Evolutionary conservation across 495 filamentous ascomycete species (phyloP).

Genomic region (Corynascus novoguineensis): DNA sequence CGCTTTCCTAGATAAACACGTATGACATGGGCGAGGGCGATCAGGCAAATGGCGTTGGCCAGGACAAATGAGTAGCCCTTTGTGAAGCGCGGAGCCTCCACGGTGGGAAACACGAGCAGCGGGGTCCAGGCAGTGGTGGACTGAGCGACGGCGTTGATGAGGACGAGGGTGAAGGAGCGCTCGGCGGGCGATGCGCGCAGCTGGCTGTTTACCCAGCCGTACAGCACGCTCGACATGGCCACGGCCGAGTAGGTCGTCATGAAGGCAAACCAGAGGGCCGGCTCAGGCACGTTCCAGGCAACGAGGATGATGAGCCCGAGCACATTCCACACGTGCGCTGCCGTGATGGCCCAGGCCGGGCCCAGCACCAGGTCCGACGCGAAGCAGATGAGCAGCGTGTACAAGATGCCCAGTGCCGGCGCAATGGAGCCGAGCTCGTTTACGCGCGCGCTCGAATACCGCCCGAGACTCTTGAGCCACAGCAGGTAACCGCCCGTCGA

Average conservation of each 20-base stretch:
- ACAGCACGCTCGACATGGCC: conserved; percentile 32
- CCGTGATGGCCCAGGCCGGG: conserved; percentile 36
- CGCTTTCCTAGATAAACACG: conserved; percentile 24
- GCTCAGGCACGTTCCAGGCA: conserved; percentile 44
- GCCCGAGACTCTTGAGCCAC: conserved; percentile 33
- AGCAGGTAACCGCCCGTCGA: conserved; percentile 38
- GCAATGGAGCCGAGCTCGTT: conserved; percentile 32
- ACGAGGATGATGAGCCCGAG: conserved; percentile 31
- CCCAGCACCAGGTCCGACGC: conserved; percentile 39
- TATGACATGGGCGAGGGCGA: conserved; percentile 35
- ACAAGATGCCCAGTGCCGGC: conserved; percentile 42
- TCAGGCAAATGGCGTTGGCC: conserved; percentile 42
- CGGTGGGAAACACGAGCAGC: conserved; percentile 38
- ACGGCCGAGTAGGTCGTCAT: conserved; percentile 27
- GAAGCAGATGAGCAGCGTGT: conserved; percentile 43
- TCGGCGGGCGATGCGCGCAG: conserved; percentile 28
- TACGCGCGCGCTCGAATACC: conserved; percentile 24
- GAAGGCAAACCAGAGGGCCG: conserved; percentile 46
- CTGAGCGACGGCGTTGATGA: conserved; percentile 32
- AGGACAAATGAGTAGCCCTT: conserved; percentile 48
- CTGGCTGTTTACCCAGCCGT: conserved; percentile 33
- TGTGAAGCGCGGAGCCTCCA: conserved; percentile 37
- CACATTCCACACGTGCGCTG: conserved; percentile 26
- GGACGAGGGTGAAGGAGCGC: conserved; percentile 27
- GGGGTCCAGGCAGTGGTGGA: conserved; percentile 35